Evolutionary conservation across 2,329 filamentous ascomycete genomes (phyloP).

Genomic region (Xylaria hypoxylon): DNA sequence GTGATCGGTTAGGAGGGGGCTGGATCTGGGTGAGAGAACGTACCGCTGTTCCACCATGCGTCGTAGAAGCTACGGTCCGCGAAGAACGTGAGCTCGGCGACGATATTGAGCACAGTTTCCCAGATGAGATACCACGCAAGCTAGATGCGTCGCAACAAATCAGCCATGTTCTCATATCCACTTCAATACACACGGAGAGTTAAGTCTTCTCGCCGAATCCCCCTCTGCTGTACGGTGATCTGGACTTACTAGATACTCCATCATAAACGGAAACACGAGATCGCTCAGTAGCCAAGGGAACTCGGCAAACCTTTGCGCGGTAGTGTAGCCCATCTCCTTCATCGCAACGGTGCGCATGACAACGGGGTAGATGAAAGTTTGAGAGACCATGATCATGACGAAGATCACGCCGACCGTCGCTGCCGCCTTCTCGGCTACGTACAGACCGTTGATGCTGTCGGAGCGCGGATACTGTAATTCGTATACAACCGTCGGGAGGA

Average conservation of each 20-base stretch:
- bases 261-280: conserved; percentile 81
- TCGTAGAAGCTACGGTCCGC: conserved; percentile 80
- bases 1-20: background rate
- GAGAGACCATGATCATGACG: conserved; percentile 82
- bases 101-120: conserved; percentile 78
- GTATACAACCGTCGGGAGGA: conserved; percentile 81
- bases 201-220: too few species aligned
- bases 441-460: conserved; percentile 77
- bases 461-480: conserved; percentile 80
- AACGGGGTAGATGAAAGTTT: conserved; percentile 81
- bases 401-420: conserved; percentile 79
- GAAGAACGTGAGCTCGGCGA: conserved; percentile 81
- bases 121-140: conserved; percentile 86
- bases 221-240: background rate
- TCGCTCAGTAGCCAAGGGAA: conserved; percentile 83
- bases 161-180: background rate
- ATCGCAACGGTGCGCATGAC: conserved; percentile 74
- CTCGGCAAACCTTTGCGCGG: conserved; percentile 70
- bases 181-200: too few species aligned
- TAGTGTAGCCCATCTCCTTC: conserved; percentile 73
- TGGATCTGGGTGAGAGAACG: conserved; percentile 24
- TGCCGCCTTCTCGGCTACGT: conserved; percentile 77
- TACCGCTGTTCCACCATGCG: conserved; percentile 72
- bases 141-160: conserved; percentile 41
- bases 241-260: conserved; percentile 72